Conservation (phyloP, 495 filamentous ascomycete genomes). For the Penicillium salamii region DNA sequence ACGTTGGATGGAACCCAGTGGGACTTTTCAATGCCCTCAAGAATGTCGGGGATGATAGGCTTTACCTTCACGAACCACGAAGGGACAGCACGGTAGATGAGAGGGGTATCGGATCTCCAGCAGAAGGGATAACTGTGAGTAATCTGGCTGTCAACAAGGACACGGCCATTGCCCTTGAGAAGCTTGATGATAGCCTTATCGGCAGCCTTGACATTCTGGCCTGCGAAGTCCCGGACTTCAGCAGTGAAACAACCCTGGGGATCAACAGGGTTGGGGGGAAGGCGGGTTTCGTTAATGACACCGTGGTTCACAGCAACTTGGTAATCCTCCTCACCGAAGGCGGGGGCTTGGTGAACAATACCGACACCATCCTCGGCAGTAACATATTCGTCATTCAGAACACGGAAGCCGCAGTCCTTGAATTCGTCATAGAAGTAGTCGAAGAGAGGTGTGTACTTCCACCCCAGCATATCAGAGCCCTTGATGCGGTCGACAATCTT, state of each 20-base stretch:
- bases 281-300: constrained; percentile 70
- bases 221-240: constrained; percentile 79
- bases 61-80: constrained; percentile 94
- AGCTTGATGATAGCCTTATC: constrained; percentile 94
- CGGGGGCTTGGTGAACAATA: constrained; percentile 92
- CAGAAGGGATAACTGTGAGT: constrained; percentile 96
- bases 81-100: constrained; percentile 92
- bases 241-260: constrained; percentile 76
- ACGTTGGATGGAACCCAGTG: constrained; percentile 94
- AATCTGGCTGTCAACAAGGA: constrained; percentile 86
- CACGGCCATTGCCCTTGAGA: constrained; percentile 72
- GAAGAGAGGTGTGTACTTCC: constrained; percentile 90
- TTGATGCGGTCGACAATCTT: constrained; percentile 79
- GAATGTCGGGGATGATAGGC: constrained; percentile 82
- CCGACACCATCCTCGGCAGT: constrained; percentile 91
- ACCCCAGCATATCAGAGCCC: constrained; percentile 85
- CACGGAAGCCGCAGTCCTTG: constrained; percentile 81
- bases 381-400: constrained; percentile 86
- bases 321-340: constrained; percentile 98
- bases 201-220: constrained; percentile 89
- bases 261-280: constrained; percentile 87
- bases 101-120: constrained; percentile 89
- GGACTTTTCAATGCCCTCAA: constrained; percentile 82
- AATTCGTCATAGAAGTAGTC: constrained; percentile 93
- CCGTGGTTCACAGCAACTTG: constrained; percentile 73